Base-by-base conservation (phyloP, 768 basidiomycete species). In the Mycena vulgaris region DNA sequence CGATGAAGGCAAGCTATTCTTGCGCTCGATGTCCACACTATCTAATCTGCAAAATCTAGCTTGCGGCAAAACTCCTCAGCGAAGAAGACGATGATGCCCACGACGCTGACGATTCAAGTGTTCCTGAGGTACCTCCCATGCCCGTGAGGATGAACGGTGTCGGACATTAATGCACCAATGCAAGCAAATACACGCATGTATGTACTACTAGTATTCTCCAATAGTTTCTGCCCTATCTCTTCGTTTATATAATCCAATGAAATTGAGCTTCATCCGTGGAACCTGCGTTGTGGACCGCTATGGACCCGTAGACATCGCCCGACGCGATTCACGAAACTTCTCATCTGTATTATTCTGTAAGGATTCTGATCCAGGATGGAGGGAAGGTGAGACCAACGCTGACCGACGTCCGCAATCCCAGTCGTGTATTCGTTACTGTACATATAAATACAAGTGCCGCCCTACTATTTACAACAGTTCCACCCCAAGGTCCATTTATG, bases 1-100 rank as follows among this genome's bases (percentile, higher is more conserved):
- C 94, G 21, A 95, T 96, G 95, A 95, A 95, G 90, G 94, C 92
- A 80, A 52, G 80, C 55, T 56, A 23, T 56, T 49, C 23, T 70
- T 55, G 30, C 21, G 5, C 25, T 57, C 39, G 25, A 27, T 16
- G 40, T 27, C 9, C n/a, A 64, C 67, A 59, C n/a, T 45, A 57
- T 31, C 51, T 62, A 65, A 69, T 67, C 40, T 30, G 33, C 67
- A 67, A 74, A n/a, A 53, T 42, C 55, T 76, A 95, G 93, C 88
- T 86, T 63, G 93, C 93, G 28, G 85, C 88, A 65, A 80, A 86
- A 71, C 79, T 95, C 58, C 86, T 90, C 80, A 89, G 87, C 0
- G 85, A 89, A 6, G 92, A 93, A 0, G 92, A 93, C 0, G 92
- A 92, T 0, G 87, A 86, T 5, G 79, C 77, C 21, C 78, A 75